Evolutionary conservation across 164 flowering plant genomes (phyloP), one percentile per base, ranked within the genome.

Genomic region (Echeveria elegans): DNA sequence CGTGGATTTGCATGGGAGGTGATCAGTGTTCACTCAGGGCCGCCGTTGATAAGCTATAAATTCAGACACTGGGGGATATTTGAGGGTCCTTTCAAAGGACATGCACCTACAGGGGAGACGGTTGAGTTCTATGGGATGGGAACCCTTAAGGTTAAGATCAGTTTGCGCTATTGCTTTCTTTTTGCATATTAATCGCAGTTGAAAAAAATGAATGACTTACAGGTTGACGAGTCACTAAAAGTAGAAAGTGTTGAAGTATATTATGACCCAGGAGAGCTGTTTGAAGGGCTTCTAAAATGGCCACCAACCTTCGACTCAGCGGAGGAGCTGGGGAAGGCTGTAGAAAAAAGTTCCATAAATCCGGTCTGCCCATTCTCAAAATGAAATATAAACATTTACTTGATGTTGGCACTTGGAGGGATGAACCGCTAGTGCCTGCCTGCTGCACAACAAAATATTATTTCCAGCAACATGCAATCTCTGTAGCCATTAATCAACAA

Each of bases 1-100:
- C 81, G 96, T 1, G 98, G 98, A 5, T 92, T 92, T 73, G 96
- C 96, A 0, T 90, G 93, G 98, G 98, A 92, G 68, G 89, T 92
- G 19, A 23, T 85, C 6, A 28, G 48, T 2, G 96, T 90, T 21
- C 84, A 86, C 56, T 83, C 96, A 0, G 93, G 89, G 7, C 96
- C 98, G 0, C 98, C 98, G 4, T 67, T 73, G 29, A 83, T 92
- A 8, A 74, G 82, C 28, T 90, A 64, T 84, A 90, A 92, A 77
- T 92, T 84, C 76, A 76, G 98, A 79, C 98, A 92, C 69, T 92
- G 98, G 98, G 98, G 96, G 34, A 83, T 41, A 79, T 87, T 87
- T 72, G 98, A 92, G 64, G 97, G 97, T 0, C 89, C 93, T 31
- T 92, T 79, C 79, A 83, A 81, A 72, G 93, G 88, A 5, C 91